Evolutionary conservation across 2,329 filamentous ascomycete genomes (phyloP).

Genomic region (Emmonsiellopsis sp.): DNA sequence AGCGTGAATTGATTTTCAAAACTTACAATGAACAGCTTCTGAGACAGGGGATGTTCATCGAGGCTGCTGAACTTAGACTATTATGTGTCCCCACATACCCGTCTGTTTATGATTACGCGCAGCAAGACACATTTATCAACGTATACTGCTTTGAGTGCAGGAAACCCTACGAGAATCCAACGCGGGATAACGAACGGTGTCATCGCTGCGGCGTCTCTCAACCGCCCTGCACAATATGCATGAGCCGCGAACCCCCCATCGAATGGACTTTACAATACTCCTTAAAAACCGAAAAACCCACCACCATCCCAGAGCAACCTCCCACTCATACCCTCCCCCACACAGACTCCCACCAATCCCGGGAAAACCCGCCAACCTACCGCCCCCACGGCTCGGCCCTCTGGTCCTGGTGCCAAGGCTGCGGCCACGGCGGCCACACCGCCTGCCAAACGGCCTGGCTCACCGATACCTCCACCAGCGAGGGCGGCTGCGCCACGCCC

Average conservation of each 20-base stretch:
- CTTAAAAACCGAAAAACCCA: conserved; percentile 3
- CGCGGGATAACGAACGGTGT: conserved; percentile 40
- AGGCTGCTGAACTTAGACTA: conserved; percentile 47
- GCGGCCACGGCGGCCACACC: conserved; percentile 51
- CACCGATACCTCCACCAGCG: conserved; percentile 35
- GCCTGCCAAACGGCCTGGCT: conserved; percentile 51
- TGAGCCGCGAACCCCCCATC: conserved; percentile 30
- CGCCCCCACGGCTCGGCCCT: conserved; percentile 29
- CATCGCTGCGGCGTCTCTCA: conserved; percentile 38
- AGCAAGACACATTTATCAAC: conserved; percentile 45
- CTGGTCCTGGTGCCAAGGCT: conserved; percentile 50
- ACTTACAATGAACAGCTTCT: conserved; percentile 49
- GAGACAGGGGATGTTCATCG: conserved; percentile 33
- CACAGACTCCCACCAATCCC: conserved; percentile 30
- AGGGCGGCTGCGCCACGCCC: conserved; percentile 48
- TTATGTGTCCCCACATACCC: conserved; percentile 47
- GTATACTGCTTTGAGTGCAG: conserved; percentile 49
- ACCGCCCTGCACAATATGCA: conserved; percentile 32
- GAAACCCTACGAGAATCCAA: conserved; percentile 44
- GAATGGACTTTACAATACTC: conserved; percentile 27
- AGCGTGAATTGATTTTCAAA: conserved; percentile 47
- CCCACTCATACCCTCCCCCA: conserved; percentile 25
- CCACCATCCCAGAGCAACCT: conserved; percentile 14
- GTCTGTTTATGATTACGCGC: conserved; percentile 47
- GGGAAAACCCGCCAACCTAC: conserved; percentile 16